Base-by-base conservation (phyloP, 768 basidiomycete species). In the Tylopilus subfusipes region DNA sequence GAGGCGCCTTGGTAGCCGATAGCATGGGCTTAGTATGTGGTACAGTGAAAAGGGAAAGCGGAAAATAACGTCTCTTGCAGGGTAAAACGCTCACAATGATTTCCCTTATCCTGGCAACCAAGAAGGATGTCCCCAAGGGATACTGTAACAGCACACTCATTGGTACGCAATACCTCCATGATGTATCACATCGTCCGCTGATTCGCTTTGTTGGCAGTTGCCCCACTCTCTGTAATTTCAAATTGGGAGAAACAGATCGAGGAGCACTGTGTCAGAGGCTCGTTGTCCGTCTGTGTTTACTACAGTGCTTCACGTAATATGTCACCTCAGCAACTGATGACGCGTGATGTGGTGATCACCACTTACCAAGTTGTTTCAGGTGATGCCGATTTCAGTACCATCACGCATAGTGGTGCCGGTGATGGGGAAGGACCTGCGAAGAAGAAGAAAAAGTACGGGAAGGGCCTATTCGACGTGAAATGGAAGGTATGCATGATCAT, bases 31-130 rank as follows among this genome's bases (percentile, higher is more conserved):
- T 82, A 52, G 82, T 83, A 62, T 48, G 59, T 52, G 14, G 33
- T 24, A 7, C 2, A 7, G 22, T 22, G 21, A 12, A 34, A 16
- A 31, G 7, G 16, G 27, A 50, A 43, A 21, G 34, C 34, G 22
- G 45, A 27, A 39, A 42, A 22, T 64, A 42, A 61, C 18, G 25
- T 55, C 1, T n/a, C 55, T 43, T 39, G 8, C 56, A 87, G 86
- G 94, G 94, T 0, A 97, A 96, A 77, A 97, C 95, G 0, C 74
- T 97, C 39, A 93, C 90, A 0, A 92, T 93, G 81, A 73, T 97
- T 38, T 78, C 92, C 6, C 76, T 97, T 16, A 79, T 93, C 38
- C 69, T 94, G 25, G 84, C 89, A 2, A 94, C 93, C 2, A 87
- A 85, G 65, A 64, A 76, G 11, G 88, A 94, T 42, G 58, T 79